Evolutionary conservation across 2,329 filamentous ascomycete genomes (phyloP), one percentile per base, ranked within the genome.

Genomic region (Aspergillus sergii): DNA sequence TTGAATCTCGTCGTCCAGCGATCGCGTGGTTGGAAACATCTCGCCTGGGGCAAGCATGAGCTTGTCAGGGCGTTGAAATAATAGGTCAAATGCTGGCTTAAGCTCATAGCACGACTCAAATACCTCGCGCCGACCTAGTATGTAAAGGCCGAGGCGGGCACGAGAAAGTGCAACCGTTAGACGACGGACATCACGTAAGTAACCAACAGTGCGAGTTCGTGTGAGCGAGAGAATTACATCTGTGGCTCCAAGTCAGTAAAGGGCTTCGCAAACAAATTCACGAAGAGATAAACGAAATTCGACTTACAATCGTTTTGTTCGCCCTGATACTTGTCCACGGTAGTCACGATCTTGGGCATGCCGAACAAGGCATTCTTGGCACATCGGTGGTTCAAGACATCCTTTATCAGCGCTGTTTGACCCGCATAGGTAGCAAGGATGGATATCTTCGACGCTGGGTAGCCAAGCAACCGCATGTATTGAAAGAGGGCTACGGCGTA

Each of bases 261-360:
- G 16, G 12, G 3, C 7, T 12, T 53, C n/a, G 46, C 30, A 16
- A 36, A 30, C 3, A 51, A 51, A 34, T n/a, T 19, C 1, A 21
- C 19, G 5, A 21, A n/a, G n/a, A 46, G 39, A 32, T 53, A 28
- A 26, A 28, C 23, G 14, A 7, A 39, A 19, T 19, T 32, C 43
- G n/a, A 88, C 91, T 85, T 85, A 95, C 92, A 98, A 74, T 99
- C 95, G 79, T 99, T 99, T 80, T 99, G 95, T 83, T 99, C 95
- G 76, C 95, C 96, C 81, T 99, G 95, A 74, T 98, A 99, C 78
- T 97, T 97, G 81, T 99, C 95, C 66, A 99, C 94, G 6, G 96
- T 99, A 4, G 92, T 94, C 32, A 99, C 92, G 59, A 91, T 90
- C 78, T 90, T 91, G 21, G 95, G 95, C 77, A 97, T 81, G 10